A percentile compares a stretch with the other conserved stretches of the same genome.
Conservation (phyloP, 805 yeast species). For the Metschnikowia borealis region DNA sequence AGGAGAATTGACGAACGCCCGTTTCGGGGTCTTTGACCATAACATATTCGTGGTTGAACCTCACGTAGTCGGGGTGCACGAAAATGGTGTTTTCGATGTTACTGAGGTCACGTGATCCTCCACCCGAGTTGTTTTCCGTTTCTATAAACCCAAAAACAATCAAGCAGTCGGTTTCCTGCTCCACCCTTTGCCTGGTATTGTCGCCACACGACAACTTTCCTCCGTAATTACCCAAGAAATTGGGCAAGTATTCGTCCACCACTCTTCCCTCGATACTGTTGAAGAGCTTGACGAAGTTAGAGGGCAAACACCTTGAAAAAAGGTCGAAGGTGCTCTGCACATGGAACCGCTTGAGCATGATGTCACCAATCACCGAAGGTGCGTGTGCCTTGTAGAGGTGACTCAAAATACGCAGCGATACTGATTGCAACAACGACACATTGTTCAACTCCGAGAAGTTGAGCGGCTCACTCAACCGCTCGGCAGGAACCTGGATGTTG, state of each 20-base stretch:
- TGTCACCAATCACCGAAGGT: slow-evolving; percentile 72
- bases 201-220: slow-evolving; percentile 48
- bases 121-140: slow-evolving; percentile 29
- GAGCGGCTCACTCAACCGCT: slow-evolving; percentile 18
- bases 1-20: slow-evolving; percentile 25
- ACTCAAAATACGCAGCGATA: slow-evolving; percentile 39
- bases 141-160: slow-evolving; percentile 64
- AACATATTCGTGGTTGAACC: slow-evolving; percentile 29
- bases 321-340: slow-evolving; percentile 42
- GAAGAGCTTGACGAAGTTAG: slow-evolving; percentile 43
- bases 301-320: slow-evolving; percentile 44
- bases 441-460: slow-evolving; percentile 15
- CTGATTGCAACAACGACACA: slow-evolving; percentile 16
- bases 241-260: slow-evolving; percentile 62
- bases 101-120: slow-evolving; percentile 20
- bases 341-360: slow-evolving; percentile 60
- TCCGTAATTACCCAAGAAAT: slow-evolving; percentile 68
- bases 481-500: slow-evolving; percentile 29
- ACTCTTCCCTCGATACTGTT: slow-evolving; percentile 67
- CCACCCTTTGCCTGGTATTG: slow-evolving; percentile 20
- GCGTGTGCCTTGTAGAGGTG: slow-evolving; percentile 48
- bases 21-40: slow-evolving; percentile 19
- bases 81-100: slow-evolving; percentile 28
- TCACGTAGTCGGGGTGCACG: slow-evolving; percentile 40
- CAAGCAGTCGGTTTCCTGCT: slow-evolving; percentile 59